A percentile compares a stretch with the other conserved stretches of the same genome.
Evolutionary conservation across 345 rosid genomes (phyloP).

Genomic region (Abelmoschus esculentus): DNA sequence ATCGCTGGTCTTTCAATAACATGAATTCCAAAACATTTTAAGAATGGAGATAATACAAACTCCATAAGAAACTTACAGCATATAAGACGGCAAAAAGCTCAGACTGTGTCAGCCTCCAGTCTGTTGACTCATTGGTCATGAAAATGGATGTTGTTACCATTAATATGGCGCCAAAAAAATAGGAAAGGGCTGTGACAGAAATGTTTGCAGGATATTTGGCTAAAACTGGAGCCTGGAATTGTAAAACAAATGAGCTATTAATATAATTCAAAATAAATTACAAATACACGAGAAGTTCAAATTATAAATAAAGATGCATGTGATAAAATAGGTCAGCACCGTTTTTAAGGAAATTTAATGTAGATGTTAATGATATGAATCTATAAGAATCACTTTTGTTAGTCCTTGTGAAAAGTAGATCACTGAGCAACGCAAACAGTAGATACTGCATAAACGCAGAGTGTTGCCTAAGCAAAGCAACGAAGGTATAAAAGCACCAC

Average conservation of each 20-base stretch:
- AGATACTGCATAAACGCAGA: neutral
- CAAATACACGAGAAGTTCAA: conserved; percentile 4
- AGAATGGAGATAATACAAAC: conserved; percentile 2
- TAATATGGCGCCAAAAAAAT: conserved; percentile 67
- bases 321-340: neutral
- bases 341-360: neutral
- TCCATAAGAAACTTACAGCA: conserved; percentile 56
- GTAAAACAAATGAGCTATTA: neutral
- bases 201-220: conserved; percentile 78
- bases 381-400: neutral
- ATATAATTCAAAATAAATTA: neutral
- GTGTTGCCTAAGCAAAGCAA: neutral
- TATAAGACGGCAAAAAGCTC: conserved; percentile 76
- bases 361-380: neutral
- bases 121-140: conserved; percentile 59
- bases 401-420: neutral
- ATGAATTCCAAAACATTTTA: neutral
- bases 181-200: conserved; percentile 77
- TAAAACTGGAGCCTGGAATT: conserved; percentile 72
- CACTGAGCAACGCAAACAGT: neutral
- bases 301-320: neutral
- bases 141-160: conserved; percentile 68
- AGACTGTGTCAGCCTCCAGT: conserved; percentile 75
- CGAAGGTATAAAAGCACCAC: neutral
- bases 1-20: neutral